Conservation (phyloP, 176 grass and related monocot species). For the Elymus sibiricus region DNA sequence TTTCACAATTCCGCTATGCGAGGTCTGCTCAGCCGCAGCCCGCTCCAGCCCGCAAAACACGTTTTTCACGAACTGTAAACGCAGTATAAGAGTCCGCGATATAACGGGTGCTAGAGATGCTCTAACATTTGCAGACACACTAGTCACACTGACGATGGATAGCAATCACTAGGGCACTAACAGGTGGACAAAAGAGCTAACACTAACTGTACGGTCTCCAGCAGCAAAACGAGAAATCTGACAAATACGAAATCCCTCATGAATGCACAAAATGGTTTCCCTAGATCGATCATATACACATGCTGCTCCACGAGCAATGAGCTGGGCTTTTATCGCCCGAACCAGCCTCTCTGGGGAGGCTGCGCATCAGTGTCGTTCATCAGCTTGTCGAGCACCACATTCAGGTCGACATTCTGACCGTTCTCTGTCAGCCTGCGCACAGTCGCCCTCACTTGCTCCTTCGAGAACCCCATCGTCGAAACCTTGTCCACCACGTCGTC, state of each 20-base stretch:
- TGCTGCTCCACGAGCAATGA: not conserved
- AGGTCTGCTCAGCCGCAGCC: too few species aligned
- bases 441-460: slow-evolving; percentile 77
- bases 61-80: too few species aligned
- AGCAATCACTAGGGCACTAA: not conserved
- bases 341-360: slow-evolving; percentile 72
- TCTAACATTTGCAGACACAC: not conserved
- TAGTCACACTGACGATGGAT: not conserved
- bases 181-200: not conserved
- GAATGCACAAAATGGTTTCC: slow-evolving; percentile 18
- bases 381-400: slow-evolving; percentile 89
- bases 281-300: slow-evolving; percentile 37
- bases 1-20: too few species aligned
- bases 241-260: not conserved
- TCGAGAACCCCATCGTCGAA: slow-evolving; percentile 91
- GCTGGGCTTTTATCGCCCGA: slow-evolving; percentile 37
- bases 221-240: not conserved
- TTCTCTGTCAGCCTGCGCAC: slow-evolving; percentile 85
- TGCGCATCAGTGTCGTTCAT: slow-evolving; percentile 71
- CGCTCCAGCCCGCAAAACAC: too few species aligned
- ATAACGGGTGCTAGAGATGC: too few species aligned
- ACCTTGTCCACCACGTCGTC: slow-evolving; percentile 96
- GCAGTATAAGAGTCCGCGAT: too few species aligned
- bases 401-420: slow-evolving; percentile 86
- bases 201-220: not conserved